Evolutionary conservation across 1,284 basidiomycete genomes (phyloP).

Genomic region (Peniophora sp.): DNA sequence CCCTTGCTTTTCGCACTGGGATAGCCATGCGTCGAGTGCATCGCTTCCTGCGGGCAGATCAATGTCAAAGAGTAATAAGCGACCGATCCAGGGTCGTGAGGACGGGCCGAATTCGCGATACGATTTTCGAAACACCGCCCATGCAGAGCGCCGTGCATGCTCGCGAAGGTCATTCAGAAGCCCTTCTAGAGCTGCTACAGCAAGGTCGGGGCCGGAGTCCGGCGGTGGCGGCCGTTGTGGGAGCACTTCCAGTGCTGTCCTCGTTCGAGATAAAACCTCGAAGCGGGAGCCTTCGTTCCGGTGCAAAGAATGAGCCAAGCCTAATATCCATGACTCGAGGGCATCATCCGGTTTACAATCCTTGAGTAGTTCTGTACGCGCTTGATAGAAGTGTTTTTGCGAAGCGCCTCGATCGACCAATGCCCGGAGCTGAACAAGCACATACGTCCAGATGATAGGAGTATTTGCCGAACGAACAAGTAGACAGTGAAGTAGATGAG

Average conservation of each 20-base stretch:
- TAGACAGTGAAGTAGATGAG: constrained; percentile 41
- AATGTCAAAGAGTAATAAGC: constrained; percentile 31
- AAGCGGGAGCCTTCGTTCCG: constrained; percentile 8
- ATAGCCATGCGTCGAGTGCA: constrained; percentile 43
- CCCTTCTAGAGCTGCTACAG: constrained; percentile 31
- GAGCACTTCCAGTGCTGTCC: constrained; percentile 11
- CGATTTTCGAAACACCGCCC: constrained; percentile 51
- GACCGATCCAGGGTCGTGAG: constrained; percentile 41
- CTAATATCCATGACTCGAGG: constrained; percentile 7
- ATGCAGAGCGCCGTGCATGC: constrained; percentile 44
- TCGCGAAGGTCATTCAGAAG: constrained; percentile 39
- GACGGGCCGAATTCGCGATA: constrained; percentile 47
- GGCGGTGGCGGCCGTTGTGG: constrained; percentile 5
- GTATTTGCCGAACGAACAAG: background rate
- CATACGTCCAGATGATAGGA: background rate
- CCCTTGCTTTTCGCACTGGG: constrained; percentile 21
- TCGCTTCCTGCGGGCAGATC: background rate
- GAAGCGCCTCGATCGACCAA: constrained; percentile 7
- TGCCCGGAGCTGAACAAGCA: constrained; percentile 3
- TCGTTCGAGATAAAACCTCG: constrained; percentile 14
- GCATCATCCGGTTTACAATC: constrained; percentile 1
- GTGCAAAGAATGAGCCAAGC: constrained; percentile 6
- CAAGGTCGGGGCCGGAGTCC: constrained; percentile 19
- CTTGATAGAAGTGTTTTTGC: constrained; percentile 9
- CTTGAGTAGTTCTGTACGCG: constrained; percentile 1